These are phyloP conservation scores for Rhizoctonia solani DNA, from an alignment of 1,284 basidiomycete species.

Conservation along the genomic window DNA sequence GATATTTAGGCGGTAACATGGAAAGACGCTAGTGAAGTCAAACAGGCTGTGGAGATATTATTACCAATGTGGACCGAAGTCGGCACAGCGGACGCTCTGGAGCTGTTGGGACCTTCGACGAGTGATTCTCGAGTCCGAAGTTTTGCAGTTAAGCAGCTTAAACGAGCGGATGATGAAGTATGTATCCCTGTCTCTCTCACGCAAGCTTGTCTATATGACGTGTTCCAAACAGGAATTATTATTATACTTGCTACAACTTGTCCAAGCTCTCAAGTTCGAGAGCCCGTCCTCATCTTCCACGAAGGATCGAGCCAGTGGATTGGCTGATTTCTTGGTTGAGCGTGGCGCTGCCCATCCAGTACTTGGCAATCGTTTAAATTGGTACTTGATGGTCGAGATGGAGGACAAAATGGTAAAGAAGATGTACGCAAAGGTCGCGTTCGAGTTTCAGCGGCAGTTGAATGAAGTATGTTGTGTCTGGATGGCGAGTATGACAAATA, in stretches of 20 bases:
- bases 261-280: slow-evolving; percentile 97
- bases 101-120: slow-evolving; percentile 89
- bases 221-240: slow-evolving; percentile 73
- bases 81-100: slow-evolving; percentile 94
- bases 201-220: not conserved
- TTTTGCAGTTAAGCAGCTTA: slow-evolving; percentile 91
- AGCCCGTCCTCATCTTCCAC: slow-evolving; percentile 72
- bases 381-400: slow-evolving; percentile 97
- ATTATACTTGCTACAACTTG: slow-evolving; percentile 92
- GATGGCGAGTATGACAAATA: slow-evolving; percentile 4
- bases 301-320: slow-evolving; percentile 61
- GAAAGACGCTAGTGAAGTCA: slow-evolving; percentile 94
- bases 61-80: slow-evolving; percentile 97
- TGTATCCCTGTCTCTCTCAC: slow-evolving; percentile 40
- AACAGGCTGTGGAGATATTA: slow-evolving; percentile 95
- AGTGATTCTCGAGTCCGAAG: slow-evolving; percentile 89
- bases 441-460: slow-evolving; percentile 84
- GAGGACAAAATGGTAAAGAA: slow-evolving; percentile 80
- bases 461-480: slow-evolving; percentile 63
- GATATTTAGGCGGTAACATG: slow-evolving; percentile 78
- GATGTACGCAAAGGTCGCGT: slow-evolving; percentile 90
- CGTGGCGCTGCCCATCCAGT: slow-evolving; percentile 82
- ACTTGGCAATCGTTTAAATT: slow-evolving; percentile 90
- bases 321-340: slow-evolving; percentile 88
- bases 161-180: slow-evolving; percentile 92